Evolutionary conservation across 495 filamentous ascomycete species (phyloP), one percentile per base, ranked within the genome.

Genomic region (Terfezia boudieri): DNA sequence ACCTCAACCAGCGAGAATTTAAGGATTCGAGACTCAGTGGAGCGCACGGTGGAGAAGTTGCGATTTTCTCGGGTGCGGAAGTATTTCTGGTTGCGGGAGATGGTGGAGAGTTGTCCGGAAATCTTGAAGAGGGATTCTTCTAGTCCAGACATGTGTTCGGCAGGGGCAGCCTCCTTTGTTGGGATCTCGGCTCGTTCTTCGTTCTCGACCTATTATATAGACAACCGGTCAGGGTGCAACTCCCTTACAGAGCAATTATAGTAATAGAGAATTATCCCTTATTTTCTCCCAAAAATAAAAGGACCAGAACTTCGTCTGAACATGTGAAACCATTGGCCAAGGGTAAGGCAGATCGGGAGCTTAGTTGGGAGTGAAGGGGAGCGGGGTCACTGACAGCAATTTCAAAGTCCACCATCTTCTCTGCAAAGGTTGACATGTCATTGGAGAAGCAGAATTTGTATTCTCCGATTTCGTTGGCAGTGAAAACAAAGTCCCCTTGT

Each of bases 361-460:
- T 52, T 59, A 22, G 17, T 26, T 32, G 51, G 37, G 23, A 20
- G 38, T 36, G 9, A 32, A 52, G 17, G 36, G 16, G 51, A 5
- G 43, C 41, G 57, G 56, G 53, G 22, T 35, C 37, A 70, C 83
- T 57, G 71, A 95, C 90, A 60, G 90, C 76, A 66, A 99, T 94
- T 71, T 99, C 92, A 64, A 99, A 96, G 66, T 99, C 90, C 53
- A 99, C 88, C 70, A 89, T 80, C 70, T 99, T 99, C 71, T 99
- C 92, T 22, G 89, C 80, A 62, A 90, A 94, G 2, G 89, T 96
- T 61, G 84, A 90, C 84, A 96, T 94, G 62, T 93, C 84, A 63
- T 96, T 99, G 70, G 90, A 81, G 72, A 99, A 96, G 76, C 92
- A 99, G 69, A 96, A 95, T 54, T 77, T 77, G 70, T 96, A 96